These are phyloP conservation scores for Dorcoceras hygrometricum DNA, from an alignment of 257 asterid genomes.

Conservation along the genomic window DNA sequence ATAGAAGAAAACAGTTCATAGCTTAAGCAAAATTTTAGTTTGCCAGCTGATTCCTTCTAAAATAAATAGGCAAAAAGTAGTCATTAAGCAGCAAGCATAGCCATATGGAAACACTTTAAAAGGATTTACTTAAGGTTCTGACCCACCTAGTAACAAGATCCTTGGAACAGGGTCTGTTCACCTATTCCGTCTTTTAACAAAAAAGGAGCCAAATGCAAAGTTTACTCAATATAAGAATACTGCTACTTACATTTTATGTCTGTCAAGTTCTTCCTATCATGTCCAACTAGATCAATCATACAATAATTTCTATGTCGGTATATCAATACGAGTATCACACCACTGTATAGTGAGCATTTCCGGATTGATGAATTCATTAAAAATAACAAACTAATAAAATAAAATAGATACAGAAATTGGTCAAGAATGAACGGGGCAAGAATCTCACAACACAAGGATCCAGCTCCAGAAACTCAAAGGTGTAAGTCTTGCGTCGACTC, in stretches of 20 bases:
- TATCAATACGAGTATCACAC: not conserved
- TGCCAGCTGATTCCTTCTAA: not conserved
- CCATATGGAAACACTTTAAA: not conserved
- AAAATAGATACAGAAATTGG: conserved; percentile 16
- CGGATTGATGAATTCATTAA: not conserved
- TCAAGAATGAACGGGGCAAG: conserved; percentile 19
- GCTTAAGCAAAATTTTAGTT: not conserved
- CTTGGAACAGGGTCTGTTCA: not conserved
- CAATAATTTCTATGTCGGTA: not conserved
- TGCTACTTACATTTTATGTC: not conserved
- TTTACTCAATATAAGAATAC: not conserved
- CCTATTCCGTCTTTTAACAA: not conserved
- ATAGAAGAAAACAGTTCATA: conserved; percentile 3
- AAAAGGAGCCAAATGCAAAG: conserved; percentile 8
- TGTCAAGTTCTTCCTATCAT: not conserved
- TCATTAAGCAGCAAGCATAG: not conserved
- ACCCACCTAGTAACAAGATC: conserved; percentile 9
- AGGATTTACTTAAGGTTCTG: conserved; percentile 4
- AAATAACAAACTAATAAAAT: conserved; percentile 4
- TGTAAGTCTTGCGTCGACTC: conserved; percentile 86
- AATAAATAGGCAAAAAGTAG: not conserved
- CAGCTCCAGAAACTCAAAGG: conserved; percentile 77
- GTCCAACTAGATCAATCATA: not conserved
- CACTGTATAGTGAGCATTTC: not conserved
- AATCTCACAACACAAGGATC: conserved; percentile 86